phyloP scores from a whole-genome alignment of 1,284 basidiomycete genomes.

The Heterobasidion parviporum region DNA sequence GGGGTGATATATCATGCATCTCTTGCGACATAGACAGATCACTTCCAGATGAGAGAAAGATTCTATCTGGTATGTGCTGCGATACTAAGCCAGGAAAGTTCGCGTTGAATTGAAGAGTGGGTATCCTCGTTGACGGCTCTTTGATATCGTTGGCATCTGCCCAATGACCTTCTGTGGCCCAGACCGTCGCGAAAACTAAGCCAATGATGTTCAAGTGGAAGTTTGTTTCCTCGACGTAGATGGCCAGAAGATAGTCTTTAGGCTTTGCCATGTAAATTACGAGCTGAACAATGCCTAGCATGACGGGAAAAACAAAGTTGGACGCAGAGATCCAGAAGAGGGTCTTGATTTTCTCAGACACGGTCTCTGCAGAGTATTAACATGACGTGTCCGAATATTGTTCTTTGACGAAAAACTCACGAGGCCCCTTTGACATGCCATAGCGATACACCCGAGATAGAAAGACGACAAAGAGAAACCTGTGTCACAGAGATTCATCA shows the following conservation, averaged over 20 bases:
- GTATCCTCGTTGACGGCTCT: no score
- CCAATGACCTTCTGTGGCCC: slow-evolving; percentile 8
- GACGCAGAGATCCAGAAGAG: slow-evolving; percentile 22
- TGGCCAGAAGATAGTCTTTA: slow-evolving; percentile 4
- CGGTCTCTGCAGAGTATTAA: background rate
- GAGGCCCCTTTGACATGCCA: background rate
- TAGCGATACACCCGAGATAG: slow-evolving; percentile 3
- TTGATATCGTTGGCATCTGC: background rate
- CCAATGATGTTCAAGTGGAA: slow-evolving; percentile 14
- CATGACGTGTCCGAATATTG: no score
- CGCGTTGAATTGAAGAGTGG: no score
- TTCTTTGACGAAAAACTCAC: background rate
- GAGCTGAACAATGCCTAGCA: slow-evolving; percentile 18
- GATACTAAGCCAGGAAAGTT: no score
- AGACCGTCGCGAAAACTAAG: slow-evolving; percentile 16
- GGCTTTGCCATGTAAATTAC: slow-evolving; percentile 7
- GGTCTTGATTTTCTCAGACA: slow-evolving; percentile 6
- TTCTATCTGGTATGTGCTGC: no score
- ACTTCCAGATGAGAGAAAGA: no score
- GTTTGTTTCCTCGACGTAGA: slow-evolving; percentile 12
- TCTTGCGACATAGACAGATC: no score
- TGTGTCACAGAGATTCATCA: slow-evolving; percentile 4
- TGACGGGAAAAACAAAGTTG: slow-evolving; percentile 22
- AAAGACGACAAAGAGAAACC: slow-evolving; percentile 12
- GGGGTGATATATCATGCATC: no score